Evolutionary conservation across 1,139 yeast species (phyloP).

Genomic region (Kodamaea ohmeri): DNA sequence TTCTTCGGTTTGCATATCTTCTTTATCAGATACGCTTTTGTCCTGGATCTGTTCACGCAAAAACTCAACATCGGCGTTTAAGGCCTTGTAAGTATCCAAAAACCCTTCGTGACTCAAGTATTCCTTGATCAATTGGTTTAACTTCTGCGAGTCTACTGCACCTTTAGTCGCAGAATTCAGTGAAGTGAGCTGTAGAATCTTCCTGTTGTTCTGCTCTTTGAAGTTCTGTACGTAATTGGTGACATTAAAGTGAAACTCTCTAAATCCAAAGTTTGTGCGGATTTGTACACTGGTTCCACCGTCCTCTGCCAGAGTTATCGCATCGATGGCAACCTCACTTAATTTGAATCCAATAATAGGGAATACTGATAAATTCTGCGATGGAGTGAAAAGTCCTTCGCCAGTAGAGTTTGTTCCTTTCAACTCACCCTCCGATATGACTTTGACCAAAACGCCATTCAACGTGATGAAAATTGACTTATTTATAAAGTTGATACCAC

Average conservation of each 20-base stretch:
- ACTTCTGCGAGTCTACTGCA: conserved; percentile 19
- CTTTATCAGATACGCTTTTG: background rate
- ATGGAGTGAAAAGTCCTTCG: conserved; percentile 27
- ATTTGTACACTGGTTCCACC: conserved; percentile 24
- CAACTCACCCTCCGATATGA: conserved; percentile 33
- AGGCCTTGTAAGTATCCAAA: conserved; percentile 62
- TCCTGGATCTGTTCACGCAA: conserved; percentile 24
- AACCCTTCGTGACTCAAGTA: conserved; percentile 76
- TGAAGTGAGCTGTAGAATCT: conserved; percentile 19
- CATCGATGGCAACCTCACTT: conserved; percentile 20
- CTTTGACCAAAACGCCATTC: conserved; percentile 60
- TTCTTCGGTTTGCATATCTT: conserved; percentile 2
- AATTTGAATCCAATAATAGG: conserved; percentile 44
- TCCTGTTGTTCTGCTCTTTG: conserved; percentile 29
- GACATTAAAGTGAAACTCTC: conserved; percentile 69
- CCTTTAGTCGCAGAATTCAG: background rate
- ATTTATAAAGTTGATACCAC: conserved; percentile 73
- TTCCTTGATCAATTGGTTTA: conserved; percentile 60
- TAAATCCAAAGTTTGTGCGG: conserved; percentile 71
- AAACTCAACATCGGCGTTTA: conserved; percentile 42
- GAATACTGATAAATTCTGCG: conserved; percentile 26
- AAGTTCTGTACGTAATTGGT: conserved; percentile 54
- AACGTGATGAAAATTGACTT: conserved; percentile 72
- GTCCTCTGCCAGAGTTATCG: conserved; percentile 11
- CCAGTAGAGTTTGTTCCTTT: conserved; percentile 20